Evolutionary conservation across 2,329 filamentous ascomycete species (phyloP).

Genomic region (Paecilomyces fulvus): DNA sequence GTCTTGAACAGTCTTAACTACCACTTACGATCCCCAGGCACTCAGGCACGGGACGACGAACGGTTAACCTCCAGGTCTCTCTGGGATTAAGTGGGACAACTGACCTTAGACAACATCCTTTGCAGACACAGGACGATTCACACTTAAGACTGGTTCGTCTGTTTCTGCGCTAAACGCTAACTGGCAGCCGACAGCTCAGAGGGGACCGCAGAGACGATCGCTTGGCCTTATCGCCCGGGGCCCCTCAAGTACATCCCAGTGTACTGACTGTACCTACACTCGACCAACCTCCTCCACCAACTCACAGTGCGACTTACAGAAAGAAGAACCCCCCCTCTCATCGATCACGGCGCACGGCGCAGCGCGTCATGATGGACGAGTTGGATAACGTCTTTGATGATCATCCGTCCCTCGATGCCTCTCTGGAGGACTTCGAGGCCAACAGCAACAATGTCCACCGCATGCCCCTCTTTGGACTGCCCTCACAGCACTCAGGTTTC

Average conservation of each 20-base stretch:
- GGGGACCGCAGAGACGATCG: not conserved
- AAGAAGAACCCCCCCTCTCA: not conserved
- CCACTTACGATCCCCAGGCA: not conserved
- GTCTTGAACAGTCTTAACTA: too few relatives aligned
- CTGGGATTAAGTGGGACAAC: not conserved
- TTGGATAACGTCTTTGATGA: conserved; percentile 47
- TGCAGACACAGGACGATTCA: not conserved
- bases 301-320: not conserved
- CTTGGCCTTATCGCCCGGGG: not conserved
- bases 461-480: conserved; percentile 46
- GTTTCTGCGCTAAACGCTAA: not conserved
- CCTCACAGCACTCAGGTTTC: conserved; percentile 57
- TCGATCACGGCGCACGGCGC: conserved; percentile 7
- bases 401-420: conserved; percentile 52
- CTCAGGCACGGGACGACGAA: not conserved
- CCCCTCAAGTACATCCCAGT: not conserved
- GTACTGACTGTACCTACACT: not conserved
- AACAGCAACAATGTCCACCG: conserved; percentile 34
- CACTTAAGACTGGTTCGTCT: not conserved
- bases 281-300: not conserved
- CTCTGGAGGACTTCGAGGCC: conserved; percentile 55
- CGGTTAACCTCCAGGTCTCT: not conserved
- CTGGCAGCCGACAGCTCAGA: not conserved
- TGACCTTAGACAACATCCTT: not conserved
- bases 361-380: conserved; percentile 36